Conservation (phyloP, 176 grass and related monocot genomes). For the Hordeum marinum region DNA sequence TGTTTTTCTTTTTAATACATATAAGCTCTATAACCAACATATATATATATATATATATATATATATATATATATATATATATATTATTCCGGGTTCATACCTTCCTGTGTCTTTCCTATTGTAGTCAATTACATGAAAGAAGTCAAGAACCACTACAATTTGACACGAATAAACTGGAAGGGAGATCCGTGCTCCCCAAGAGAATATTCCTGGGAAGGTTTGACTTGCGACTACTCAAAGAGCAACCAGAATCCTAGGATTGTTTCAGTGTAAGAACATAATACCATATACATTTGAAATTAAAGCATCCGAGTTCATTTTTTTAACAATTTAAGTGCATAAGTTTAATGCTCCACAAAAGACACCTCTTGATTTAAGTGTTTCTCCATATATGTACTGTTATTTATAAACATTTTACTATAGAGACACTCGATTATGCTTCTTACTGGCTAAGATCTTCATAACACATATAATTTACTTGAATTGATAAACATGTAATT, state of each 20-base stretch:
- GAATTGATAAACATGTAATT: not conserved
- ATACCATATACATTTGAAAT: not conserved
- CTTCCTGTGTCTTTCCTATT: too few species aligned
- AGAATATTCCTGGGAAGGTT: too few species aligned
- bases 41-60: not conserved
- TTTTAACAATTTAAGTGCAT: not conserved
- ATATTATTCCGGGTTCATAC: too few species aligned
- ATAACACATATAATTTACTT: not conserved
- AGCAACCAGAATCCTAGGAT: not conserved
- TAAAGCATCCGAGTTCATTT: too few species aligned
- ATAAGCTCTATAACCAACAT: not conserved
- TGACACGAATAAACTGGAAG: not conserved
- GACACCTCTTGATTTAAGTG: not conserved
- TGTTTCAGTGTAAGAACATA: slow-evolving; percentile 10
- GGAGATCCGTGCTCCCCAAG: too few species aligned
- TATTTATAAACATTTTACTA: not conserved
- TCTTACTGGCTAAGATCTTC: not conserved
- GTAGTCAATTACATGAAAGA: too few species aligned
- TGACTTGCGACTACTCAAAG: too few species aligned
- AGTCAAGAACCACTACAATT: too few species aligned
- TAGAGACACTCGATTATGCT: not conserved
- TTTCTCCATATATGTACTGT: not conserved
- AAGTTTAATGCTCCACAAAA: not conserved
- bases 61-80: too few species aligned
- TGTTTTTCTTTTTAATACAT: too few species aligned